Percentiles rank a stretch among this genome's conserved stretches.
phyloP scores from a whole-genome alignment of 495 filamentous ascomycete species.

The Hypoxylon cercidicola region DNA sequence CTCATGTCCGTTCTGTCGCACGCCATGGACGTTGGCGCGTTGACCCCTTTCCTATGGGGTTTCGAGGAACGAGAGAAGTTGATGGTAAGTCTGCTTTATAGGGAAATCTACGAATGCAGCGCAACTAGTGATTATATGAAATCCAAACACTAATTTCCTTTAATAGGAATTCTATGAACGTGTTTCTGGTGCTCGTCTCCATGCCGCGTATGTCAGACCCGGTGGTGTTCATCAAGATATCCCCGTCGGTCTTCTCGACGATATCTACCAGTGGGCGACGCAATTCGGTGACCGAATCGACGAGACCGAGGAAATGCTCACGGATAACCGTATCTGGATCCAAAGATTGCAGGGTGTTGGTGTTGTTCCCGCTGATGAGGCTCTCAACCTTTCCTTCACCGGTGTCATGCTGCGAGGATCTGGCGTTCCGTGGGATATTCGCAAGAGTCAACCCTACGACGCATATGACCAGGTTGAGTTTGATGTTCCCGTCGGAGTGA shows the following conservation, averaged over 20 bases:
- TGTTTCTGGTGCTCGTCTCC: constrained; percentile 96
- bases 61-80: constrained; percentile 99
- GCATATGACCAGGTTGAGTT: constrained; percentile 98
- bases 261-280: constrained; percentile 99
- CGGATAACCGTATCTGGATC: constrained; percentile 99
- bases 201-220: constrained; percentile 97
- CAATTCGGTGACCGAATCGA: constrained; percentile 99
- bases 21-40: constrained; percentile 98
- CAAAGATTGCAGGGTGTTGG: constrained; percentile 90
- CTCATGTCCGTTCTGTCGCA: constrained; percentile 98
- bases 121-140: constrained; percentile 20
- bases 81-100: constrained; percentile 73
- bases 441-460: constrained; percentile 95
- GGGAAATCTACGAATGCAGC: constrained; percentile 9
- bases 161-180: constrained; percentile 98
- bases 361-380: constrained; percentile 89
- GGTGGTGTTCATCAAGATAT: constrained; percentile 97
- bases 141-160: constrained; percentile 20
- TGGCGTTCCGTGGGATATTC: constrained; percentile 97
- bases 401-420: constrained; percentile 98
- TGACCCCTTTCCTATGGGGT: constrained; percentile 99
- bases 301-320: constrained; percentile 98
- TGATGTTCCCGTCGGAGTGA: constrained; percentile 94
- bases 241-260: constrained; percentile 92
- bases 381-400: constrained; percentile 93